A percentile compares a stretch with the other conserved stretches of the same genome.
These are phyloP conservation scores for Fusarium siculi DNA, from an alignment of 2,329 filamentous ascomycete species.

Conservation along the genomic window DNA sequence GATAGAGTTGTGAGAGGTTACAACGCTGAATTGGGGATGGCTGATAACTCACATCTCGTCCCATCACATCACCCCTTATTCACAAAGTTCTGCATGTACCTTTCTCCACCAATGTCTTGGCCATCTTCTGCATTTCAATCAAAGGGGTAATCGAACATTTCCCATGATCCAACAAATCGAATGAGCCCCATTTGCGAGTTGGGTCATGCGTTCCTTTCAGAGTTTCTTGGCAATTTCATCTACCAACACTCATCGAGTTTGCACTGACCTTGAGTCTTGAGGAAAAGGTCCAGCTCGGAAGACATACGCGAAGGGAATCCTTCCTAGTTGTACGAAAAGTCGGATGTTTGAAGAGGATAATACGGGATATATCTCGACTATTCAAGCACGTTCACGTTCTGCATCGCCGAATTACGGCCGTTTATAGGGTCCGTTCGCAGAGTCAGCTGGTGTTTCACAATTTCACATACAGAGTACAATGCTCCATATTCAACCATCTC, in stretches of 20 bases:
- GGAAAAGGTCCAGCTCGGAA: neutral
- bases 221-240: conserved; percentile 4
- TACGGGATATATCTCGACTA: conserved; percentile 17
- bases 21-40: neutral
- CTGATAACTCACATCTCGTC: neutral
- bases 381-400: conserved; percentile 6
- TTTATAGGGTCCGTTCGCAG: conserved; percentile 22
- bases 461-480: neutral
- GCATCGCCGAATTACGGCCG: conserved; percentile 35
- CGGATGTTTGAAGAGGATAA: conserved; percentile 26
- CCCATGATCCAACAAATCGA: neutral
- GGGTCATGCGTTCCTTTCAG: conserved; percentile 14
- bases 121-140: conserved; percentile 2
- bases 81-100: neutral
- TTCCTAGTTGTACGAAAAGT: conserved; percentile 6
- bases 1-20: conserved; percentile 10
- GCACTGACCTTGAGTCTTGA: neutral
- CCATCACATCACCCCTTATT: conserved; percentile 1
- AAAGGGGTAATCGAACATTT: conserved; percentile 4
- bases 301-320: neutral
- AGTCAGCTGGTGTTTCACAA: conserved; percentile 31
- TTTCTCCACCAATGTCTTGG: conserved; percentile 22
- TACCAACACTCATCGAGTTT: conserved; percentile 2
- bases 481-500: conserved; percentile 12
- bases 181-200: conserved; percentile 5